Conservation (phyloP, 108 stramenopile genomes). For the Pseudonitzschia pungens region DNA sequence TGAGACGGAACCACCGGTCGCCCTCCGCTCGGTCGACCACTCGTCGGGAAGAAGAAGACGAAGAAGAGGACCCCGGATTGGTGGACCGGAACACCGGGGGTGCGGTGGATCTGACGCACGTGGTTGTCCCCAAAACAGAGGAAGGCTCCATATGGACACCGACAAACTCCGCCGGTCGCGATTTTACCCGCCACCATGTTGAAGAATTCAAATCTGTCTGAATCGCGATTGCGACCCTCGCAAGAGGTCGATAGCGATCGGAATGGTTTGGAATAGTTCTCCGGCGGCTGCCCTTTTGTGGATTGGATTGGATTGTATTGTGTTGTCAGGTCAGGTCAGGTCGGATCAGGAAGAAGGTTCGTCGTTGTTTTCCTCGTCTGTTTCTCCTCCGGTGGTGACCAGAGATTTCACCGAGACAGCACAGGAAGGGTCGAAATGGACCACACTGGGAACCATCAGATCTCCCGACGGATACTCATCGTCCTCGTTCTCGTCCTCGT, state of each 20-base stretch:
- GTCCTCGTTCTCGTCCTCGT: neutral
- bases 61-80: neutral
- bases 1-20: conserved; percentile 17
- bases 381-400: conserved; percentile 16
- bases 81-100: neutral
- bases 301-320: too few species aligned
- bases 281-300: too few species aligned
- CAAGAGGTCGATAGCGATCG: too few species aligned
- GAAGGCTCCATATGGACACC: conserved; percentile 83
- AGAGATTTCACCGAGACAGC: conserved; percentile 21
- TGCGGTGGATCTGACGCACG: conserved; percentile 24
- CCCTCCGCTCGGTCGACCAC: neutral
- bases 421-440: conserved; percentile 19
- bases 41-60: neutral
- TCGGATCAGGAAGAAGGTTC: too few species aligned
- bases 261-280: too few species aligned
- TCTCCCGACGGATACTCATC: neutral
- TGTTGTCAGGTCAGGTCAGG: too few species aligned
- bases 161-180: conserved; percentile 52
- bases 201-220: neutral
- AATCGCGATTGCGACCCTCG: too few species aligned
- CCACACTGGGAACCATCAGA: conserved; percentile 18
- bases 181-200: conserved; percentile 28
- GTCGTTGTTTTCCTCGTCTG: conserved; percentile 4
- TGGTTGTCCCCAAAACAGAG: conserved; percentile 50